Evolutionary conservation across 345 rosid genomes (phyloP), one percentile per base, ranked within the genome.

Genomic region (Bruguiera sexangula): DNA sequence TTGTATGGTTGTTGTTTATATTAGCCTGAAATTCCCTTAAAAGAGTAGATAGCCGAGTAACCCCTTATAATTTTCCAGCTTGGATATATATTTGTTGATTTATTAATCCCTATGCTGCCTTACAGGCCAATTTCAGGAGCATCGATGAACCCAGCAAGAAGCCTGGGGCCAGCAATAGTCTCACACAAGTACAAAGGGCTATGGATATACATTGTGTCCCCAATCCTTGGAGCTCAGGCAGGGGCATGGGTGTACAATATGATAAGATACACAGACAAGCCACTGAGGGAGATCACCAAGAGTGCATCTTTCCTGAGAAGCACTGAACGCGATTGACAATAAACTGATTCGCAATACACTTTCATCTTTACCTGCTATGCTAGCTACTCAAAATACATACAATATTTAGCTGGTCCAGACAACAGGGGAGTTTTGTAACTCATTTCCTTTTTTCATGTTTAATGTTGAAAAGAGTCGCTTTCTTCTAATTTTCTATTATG

Each of bases 111-210:
- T 24, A 16, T 56, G 57, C 29, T 48, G 36, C 5, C 31, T 3
- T 21, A 32, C 79, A 90, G 94, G 77, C 86, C 96, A 55, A 79
- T 90, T 6, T 80, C 96, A 19, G 96, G 96, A 67, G 96, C 96
- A 36, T 90, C 96, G 6, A 90, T 90, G 96, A 90, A 90, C 65
- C 96, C 96, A 24, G 94, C 90, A 73, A 80, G 98, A 70, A 89
- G 89, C 76, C 78, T 91, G 78, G 98, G 98, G 52, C 97, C 97
- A 0, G 98, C 97, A 60, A 76, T 94, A 4, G 92, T 85, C 2
- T 91, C 76, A 0, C 67, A 59, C 26, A 64, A 86, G 43, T 91
- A 78, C 75, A 79, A 27, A 59, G 94, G 92, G 10, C 3, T 95
- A 58, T 95, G 97, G 98, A 75, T 92, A 19, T 95, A 92, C 72